Conservation (phyloP, 164 flowering plant species). For the Dillenia turbinata region DNA sequence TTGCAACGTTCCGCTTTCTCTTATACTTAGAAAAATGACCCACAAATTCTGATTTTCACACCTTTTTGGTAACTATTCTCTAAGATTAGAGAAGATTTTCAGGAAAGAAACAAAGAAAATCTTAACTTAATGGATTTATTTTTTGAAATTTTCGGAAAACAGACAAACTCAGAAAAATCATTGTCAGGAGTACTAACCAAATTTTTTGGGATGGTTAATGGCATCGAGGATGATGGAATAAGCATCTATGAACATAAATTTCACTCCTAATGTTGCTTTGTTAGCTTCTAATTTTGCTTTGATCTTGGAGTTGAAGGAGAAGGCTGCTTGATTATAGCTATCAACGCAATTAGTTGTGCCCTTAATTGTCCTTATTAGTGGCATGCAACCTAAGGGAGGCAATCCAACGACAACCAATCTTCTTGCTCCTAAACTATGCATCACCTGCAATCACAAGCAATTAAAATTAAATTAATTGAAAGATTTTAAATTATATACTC, state of each 20-base stretch:
- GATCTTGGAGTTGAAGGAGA: slow-evolving; percentile 31
- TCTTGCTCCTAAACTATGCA: slow-evolving; percentile 35
- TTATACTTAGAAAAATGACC: too few species aligned
- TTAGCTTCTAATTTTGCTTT: slow-evolving; percentile 9
- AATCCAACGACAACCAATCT: slow-evolving; percentile 35
- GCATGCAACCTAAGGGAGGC: slow-evolving; percentile 50
- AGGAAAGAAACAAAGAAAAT: too few species aligned
- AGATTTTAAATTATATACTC: too few species aligned
- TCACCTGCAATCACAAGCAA: slow-evolving; percentile 22
- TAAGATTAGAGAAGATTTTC: too few species aligned
- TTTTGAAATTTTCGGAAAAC: too few species aligned
- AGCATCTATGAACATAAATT: slow-evolving; percentile 21
- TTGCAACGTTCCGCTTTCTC: too few species aligned
- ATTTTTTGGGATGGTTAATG: slow-evolving; percentile 33
- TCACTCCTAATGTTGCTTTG: slow-evolving; percentile 9
- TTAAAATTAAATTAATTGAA: neutral
- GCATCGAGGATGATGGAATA: slow-evolving; percentile 28
- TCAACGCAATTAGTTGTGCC: slow-evolving; percentile 19
- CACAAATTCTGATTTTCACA: too few species aligned
- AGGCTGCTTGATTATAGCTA: slow-evolving; percentile 21
- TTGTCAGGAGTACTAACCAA: slow-evolving; percentile 26
- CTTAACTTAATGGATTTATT: too few species aligned
- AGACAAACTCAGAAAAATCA: neutral
- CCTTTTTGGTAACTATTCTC: too few species aligned
- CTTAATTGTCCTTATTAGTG: slow-evolving; percentile 28